Base-by-base conservation (phyloP, 2,329 filamentous ascomycete genomes). In the Cordyceps pruinosa region DNA sequence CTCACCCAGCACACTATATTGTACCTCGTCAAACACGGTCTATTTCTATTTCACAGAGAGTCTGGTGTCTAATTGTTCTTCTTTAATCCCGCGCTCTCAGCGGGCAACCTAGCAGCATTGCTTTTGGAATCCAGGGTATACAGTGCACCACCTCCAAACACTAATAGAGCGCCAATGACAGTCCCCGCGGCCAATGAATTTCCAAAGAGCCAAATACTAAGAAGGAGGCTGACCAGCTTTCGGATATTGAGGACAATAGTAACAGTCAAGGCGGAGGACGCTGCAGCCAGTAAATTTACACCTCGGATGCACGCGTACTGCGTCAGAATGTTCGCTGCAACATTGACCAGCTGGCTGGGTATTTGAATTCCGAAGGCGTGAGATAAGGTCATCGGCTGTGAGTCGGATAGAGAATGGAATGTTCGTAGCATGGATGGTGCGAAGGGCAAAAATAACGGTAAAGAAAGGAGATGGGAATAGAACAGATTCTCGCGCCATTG, bases 401-500 rank as follows among this genome's bases (percentile, higher is more conserved):
- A 91, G 66, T 75, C 67, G 52, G 82, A 79, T 21, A 94, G 77
- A 58, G 78, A 81, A 53, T 73, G 68, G 61, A 89, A 87, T 65
- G 90, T 87, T 19, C 77, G 73, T 53, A 75, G 73, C 66, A 94
- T 80, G 3, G 82, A 83, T 1, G 81, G 80, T n/a, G 82, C 70
- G 62, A 93, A 87, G 3, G 87, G 88, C 2, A 88, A 66, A 67
- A 93, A 94, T 23, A 94, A 77, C 0, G 89, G 88, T 44, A 94
- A 74, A 1, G 87, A 89, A 23, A 93, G 77, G 8, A 90, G 70
- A 63, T 88, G 85, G 2, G 89, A 95, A 75, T 97, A 99, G 75
- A 99, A 97, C 13, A 99, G 80, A 63, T 96, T 96, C 71, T 97
- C 94, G 64, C 87, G 88, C 90, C 94, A 97, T 70, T 94, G 88